phyloP scores from a whole-genome alignment of 176 grass and related monocot species.

The Oryza meridionalis region DNA sequence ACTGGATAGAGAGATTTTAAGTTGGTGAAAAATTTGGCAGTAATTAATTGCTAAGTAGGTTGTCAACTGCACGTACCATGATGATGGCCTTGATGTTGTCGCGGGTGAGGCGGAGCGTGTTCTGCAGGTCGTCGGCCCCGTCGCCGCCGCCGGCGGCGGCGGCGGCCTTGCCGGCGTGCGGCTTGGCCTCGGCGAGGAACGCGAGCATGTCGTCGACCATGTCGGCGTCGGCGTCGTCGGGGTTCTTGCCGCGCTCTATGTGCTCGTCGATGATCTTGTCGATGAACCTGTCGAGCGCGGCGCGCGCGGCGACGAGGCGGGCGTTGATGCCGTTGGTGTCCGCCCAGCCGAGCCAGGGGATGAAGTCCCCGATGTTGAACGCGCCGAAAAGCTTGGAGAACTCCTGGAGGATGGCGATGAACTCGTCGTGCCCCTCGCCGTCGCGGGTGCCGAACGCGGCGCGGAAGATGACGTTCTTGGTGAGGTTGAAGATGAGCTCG shows the following conservation, averaged over 20 bases:
- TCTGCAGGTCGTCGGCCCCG: constrained; percentile 60
- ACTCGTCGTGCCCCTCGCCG: constrained; percentile 62
- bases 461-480: constrained; percentile 79
- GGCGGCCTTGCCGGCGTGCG: not conserved
- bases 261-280: constrained; percentile 95
- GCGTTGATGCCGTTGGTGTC: constrained; percentile 70
- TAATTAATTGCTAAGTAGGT: not conserved
- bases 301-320: constrained; percentile 57
- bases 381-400: constrained; percentile 87
- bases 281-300: constrained; percentile 73
- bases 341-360: constrained; percentile 76
- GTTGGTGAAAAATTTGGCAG: not conserved
- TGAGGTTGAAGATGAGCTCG: constrained; percentile 78
- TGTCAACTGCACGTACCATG: constrained; percentile 62
- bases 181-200: constrained; percentile 54
- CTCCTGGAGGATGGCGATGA: constrained; percentile 84
- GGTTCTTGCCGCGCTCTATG: constrained; percentile 55
- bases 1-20: not conserved
- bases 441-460: constrained; percentile 71
- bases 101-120: constrained; percentile 64
- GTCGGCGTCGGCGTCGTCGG: constrained; percentile 67
- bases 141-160: constrained; percentile 2
- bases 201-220: constrained; percentile 97
- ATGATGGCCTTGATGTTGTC: constrained; percentile 94
- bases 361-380: constrained; percentile 86